Evolutionary conservation across 2,329 filamentous ascomycete genomes (phyloP), one percentile per base, ranked within the genome.

Genomic region (Diaporthe vexans): DNA sequence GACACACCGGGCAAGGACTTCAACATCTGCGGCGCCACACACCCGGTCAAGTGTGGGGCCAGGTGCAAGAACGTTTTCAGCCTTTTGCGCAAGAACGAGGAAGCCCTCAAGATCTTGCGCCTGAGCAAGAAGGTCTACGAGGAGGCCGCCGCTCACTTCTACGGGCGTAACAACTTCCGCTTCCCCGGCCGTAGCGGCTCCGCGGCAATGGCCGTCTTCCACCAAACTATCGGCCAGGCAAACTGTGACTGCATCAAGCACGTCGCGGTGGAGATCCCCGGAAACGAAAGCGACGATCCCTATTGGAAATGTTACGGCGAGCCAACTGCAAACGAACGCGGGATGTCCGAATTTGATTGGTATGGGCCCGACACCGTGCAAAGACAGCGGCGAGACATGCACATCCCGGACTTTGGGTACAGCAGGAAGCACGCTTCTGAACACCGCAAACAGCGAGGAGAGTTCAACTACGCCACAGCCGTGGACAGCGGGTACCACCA

Each of bases 1-100:
- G 1, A 46, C 2, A 29, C 8, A 0, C 37, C 58, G 2, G 37
- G 11, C n/a, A 26, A 19, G 3, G 3, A 29, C 3, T 46, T 63
- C 3, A 37, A 63, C 15, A 24, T 63, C 37, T 46, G 58, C 37
- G 17, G 17, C 11, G 37, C 58, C 5, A 1, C 4, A 24, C 3
- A 11, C 1, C 2, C 3, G n/a, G 19, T 3, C 24, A 21, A 3
- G 0, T 10, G 4, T 24, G 21, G 11, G 2, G 2, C 13, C 8
- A 24, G 21, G 13, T 9, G 33, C 21, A 37, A 24, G 21, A 59
- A 43, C 35, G 11, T 3, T 3, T 24, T 26, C n/a, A 13, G 0
- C 8, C 11, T 5, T 0, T 58, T 40, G 33, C 33, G 21, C 4
- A 1, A 8, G 21, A 37, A 61, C 1, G 43, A 26, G 37, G 10